Evolutionary conservation across 768 basidiomycete genomes (phyloP), one percentile per base, ranked within the genome.

Genomic region (Mycena indigotica): DNA sequence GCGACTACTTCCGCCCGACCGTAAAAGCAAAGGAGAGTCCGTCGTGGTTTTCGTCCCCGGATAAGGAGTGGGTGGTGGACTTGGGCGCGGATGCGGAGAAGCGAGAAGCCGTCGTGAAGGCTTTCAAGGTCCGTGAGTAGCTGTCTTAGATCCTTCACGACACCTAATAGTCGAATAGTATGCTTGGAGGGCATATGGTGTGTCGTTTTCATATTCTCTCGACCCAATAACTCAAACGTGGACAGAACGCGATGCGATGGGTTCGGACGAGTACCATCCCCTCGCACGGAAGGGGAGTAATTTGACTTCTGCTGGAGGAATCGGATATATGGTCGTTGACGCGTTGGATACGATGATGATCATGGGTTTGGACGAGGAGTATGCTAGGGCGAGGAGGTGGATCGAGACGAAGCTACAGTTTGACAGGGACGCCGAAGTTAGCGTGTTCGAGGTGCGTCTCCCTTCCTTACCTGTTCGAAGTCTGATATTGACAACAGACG

Each of bases 251-350:
- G 86, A 96, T 69, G 95, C 95, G 1, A 93, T 93, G 84, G 95
- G 95, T 2, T 80, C 80, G 56, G 94, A 97, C 74, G 92, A 96
- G 70, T 97, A 93, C 66, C 93, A 96, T 66, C 95, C 95, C 0
- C 79, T 98, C 19, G 81, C 81, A 35, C 79, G 78, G 46, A 75
- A 72, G 19, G 95, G 95, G 5, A 81, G 83, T 5, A 94, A 98
- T 70, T 77, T 98, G 25, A 88, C 90, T 0, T 61, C 72, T 2
- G 86, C 85, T 1, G 93, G 91, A 28, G 88, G 91, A 2, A 88
- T 97, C 44, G 94, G 94, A 6, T 95, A 94, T 69, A 92, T 87
- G 30, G 87, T 98, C 46, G 80, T 89, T 50, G 95, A 97, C 67
- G 85, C 91, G 0, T 78, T 97, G 10, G 95, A 97, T 71, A 88